These are phyloP conservation scores for Chaetomium strumarium DNA, from an alignment of 2,329 filamentous ascomycete genomes.

Conservation along the genomic window DNA sequence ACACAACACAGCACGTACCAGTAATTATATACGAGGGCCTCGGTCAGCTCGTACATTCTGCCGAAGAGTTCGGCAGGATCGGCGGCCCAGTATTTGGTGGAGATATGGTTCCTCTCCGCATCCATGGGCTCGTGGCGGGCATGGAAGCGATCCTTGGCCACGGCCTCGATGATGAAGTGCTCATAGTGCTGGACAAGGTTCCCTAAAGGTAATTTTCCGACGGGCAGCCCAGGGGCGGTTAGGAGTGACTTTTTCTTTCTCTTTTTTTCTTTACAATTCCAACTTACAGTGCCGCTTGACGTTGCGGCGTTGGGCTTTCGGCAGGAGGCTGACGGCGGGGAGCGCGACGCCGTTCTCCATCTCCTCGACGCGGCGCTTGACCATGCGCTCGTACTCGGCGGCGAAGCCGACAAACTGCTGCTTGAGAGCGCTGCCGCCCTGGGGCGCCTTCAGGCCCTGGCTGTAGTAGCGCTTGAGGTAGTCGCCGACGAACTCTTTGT, in stretches of 20 bases:
- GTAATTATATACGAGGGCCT: constrained; percentile 9
- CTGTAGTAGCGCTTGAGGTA: neutral
- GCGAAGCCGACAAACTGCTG: neutral
- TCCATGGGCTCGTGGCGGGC: neutral
- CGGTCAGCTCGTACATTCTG: constrained; percentile 12
- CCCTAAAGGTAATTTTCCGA: neutral
- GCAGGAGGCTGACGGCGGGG: neutral
- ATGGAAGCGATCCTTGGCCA: neutral
- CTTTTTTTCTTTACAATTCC: neutral
- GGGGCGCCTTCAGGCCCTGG: neutral
- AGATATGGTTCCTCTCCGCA: neutral
- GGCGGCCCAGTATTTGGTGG: neutral
- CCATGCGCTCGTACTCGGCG: neutral
- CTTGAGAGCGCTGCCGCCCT: neutral
- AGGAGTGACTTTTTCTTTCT: no score
- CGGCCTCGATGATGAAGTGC: constrained; percentile 3
- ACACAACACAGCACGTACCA: constrained; percentile 5
- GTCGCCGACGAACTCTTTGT: neutral
- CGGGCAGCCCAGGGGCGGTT: no score
- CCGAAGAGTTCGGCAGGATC: neutral
- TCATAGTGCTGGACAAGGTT: neutral
- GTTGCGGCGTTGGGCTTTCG: no score
- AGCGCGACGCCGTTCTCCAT: neutral
- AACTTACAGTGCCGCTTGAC: neutral
- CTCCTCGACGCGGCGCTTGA: neutral